Conservation (phyloP, 176 grass and related monocot genomes). For the Carex kokanica region DNA sequence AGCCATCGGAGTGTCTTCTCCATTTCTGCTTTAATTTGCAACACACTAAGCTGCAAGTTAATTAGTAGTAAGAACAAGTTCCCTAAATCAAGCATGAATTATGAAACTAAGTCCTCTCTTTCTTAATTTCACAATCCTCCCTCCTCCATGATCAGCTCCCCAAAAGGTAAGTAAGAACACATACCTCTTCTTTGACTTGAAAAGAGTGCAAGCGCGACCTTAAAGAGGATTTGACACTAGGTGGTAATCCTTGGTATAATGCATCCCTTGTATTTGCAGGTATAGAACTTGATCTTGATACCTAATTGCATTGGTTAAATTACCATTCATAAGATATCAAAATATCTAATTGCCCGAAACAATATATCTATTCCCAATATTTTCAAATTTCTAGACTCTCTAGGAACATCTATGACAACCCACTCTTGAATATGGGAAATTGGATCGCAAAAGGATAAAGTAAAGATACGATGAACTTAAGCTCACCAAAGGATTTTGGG, state of each 20-base stretch:
- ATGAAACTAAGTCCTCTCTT: not conserved
- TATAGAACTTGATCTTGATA: conserved; percentile 64
- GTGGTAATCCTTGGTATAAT: conserved; percentile 85
- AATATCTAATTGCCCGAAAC: conserved; percentile 1
- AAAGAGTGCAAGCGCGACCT: conserved; percentile 56
- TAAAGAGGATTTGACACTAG: conserved; percentile 66
- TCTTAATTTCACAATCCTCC: not conserved
- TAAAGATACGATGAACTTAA: conserved; percentile 8
- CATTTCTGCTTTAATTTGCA: conserved; percentile 94
- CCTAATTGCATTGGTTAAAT: conserved; percentile 31
- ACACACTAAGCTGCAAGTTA: conserved; percentile 66
- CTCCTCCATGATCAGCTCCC: not conserved
- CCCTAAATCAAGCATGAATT: not conserved
- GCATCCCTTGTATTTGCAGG: conserved; percentile 59
- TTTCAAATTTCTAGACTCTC: not conserved
- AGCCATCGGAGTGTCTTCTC: conserved; percentile 89
- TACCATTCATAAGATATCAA: conserved; percentile 36
- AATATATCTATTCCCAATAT: not conserved
- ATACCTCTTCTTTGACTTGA: conserved; percentile 89
- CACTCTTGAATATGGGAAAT: not conserved
- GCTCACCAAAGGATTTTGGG: not conserved
- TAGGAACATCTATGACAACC: not conserved
- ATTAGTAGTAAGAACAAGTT: not conserved
- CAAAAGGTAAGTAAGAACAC: conserved; percentile 1
- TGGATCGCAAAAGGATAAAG: not conserved